Evolutionary conservation across 768 basidiomycete species (phyloP).

Genomic region (Auriscalpium microsporum): DNA sequence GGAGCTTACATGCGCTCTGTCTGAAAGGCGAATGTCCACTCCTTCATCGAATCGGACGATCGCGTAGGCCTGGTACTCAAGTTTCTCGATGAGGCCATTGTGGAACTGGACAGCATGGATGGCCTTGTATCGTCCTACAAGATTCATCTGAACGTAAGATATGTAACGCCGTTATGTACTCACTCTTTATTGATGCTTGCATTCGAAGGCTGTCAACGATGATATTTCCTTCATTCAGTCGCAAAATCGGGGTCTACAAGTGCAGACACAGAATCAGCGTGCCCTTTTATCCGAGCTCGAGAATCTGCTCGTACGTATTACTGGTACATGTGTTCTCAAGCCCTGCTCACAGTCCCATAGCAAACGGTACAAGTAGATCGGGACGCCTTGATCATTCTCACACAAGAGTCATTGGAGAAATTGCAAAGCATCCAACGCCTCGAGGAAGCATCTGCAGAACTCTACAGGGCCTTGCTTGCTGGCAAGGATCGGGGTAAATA

Average conservation of each 20-base stretch:
- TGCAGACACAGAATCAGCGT: slow-evolving; percentile 93
- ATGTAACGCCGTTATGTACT: background rate
- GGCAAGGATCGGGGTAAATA: slow-evolving; percentile 75
- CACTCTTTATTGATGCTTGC: slow-evolving; percentile 10
- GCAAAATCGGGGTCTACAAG: slow-evolving; percentile 93
- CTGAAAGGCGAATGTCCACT: slow-evolving; percentile 87
- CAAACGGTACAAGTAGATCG: slow-evolving; percentile 92
- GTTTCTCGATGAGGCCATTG: slow-evolving; percentile 80
- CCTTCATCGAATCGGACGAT: slow-evolving; percentile 94
- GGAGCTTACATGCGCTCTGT: background rate
- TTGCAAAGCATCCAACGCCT: slow-evolving; percentile 63
- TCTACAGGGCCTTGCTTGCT: slow-evolving; percentile 94
- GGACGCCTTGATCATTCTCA: slow-evolving; percentile 63
- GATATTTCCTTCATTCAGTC: slow-evolving; percentile 95
- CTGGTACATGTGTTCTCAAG: background rate
- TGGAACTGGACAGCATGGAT: slow-evolving; percentile 87
- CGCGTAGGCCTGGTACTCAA: slow-evolving; percentile 79
- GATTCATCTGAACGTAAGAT: slow-evolving; percentile 85
- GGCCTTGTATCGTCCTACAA: slow-evolving; percentile 87
- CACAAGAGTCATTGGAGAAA: slow-evolving; percentile 86
- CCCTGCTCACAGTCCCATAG: slow-evolving; percentile 30
- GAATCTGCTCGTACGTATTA: slow-evolving; percentile 58
- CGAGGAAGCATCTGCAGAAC: slow-evolving; percentile 73
- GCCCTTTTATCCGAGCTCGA: slow-evolving; percentile 78
- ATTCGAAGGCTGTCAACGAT: slow-evolving; percentile 74